Evolutionary conservation across 441 rosid species (phyloP).

Genomic region (Corymbia citriodora): DNA sequence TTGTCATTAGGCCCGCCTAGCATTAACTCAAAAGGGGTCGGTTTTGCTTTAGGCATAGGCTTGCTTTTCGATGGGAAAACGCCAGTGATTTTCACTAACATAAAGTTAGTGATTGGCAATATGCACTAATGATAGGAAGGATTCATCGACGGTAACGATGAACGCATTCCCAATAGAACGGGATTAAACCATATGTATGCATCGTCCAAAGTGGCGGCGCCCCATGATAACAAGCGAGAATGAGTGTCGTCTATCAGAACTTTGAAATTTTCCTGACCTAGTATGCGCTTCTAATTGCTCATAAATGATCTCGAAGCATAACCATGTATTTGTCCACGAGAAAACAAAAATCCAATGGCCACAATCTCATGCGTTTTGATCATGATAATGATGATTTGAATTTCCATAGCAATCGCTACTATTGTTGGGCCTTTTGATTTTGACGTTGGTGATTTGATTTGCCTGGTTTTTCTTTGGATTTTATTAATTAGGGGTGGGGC

Average conservation of each 20-base stretch:
- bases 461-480: background rate
- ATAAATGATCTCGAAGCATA: background rate
- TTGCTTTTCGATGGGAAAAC: background rate
- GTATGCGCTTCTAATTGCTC: background rate
- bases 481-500: background rate
- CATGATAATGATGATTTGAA: background rate
- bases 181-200: background rate
- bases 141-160: background rate
- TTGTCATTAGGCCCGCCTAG: background rate
- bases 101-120: background rate
- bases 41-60: background rate
- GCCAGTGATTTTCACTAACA: background rate
- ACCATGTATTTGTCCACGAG: background rate
- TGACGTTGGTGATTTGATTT: background rate
- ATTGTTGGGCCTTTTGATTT: background rate
- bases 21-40: background rate
- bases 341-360: background rate
- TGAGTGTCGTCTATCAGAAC: background rate
- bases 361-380: background rate
- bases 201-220: fast-evolving
- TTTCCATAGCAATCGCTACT: background rate
- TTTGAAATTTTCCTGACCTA: background rate
- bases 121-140: background rate
- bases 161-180: no score
- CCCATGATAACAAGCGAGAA: fast-evolving